phyloP scores from a whole-genome alignment of 768 basidiomycete genomes.

The Phylloporus sp. region DNA sequence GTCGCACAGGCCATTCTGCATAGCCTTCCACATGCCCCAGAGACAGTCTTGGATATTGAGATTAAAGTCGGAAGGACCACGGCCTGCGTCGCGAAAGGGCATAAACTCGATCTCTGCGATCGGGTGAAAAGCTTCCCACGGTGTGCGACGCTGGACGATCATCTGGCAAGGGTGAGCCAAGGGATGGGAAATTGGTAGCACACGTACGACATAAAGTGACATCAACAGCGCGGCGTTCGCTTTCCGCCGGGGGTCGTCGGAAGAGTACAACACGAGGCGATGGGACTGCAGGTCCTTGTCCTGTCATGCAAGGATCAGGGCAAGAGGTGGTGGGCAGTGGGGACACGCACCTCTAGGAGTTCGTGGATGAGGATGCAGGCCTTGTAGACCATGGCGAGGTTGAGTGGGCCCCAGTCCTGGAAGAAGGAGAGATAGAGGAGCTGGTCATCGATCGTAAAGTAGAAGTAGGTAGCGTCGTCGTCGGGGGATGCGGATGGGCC shows the following conservation, averaged over 20 bases:
- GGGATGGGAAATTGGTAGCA: slow-evolving; percentile 2
- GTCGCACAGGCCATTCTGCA: slow-evolving; percentile 90
- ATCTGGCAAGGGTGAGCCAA: slow-evolving; percentile 50
- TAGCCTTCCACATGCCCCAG: slow-evolving; percentile 85
- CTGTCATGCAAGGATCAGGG: slow-evolving; percentile 37
- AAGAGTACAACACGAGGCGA: slow-evolving; percentile 83
- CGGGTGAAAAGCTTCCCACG: slow-evolving; percentile 94
- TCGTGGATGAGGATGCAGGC: slow-evolving; percentile 90
- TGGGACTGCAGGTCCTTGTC: slow-evolving; percentile 71
- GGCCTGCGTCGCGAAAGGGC: slow-evolving; percentile 94
- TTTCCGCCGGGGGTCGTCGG: slow-evolving; percentile 79
- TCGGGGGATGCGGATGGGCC: slow-evolving; percentile 67
- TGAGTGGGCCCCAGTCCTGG: slow-evolving; percentile 91
- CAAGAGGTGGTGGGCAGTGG: slow-evolving; percentile 17
- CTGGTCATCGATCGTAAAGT: slow-evolving; percentile 91
- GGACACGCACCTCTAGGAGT: slow-evolving; percentile 65
- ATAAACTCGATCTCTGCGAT: slow-evolving; percentile 90
- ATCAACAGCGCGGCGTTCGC: slow-evolving; percentile 94
- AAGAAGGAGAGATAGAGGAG: slow-evolving; percentile 91
- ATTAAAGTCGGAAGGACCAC: slow-evolving; percentile 89
- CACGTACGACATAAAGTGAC: slow-evolving; percentile 84
- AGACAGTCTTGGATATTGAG: slow-evolving; percentile 90
- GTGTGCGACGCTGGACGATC: slow-evolving; percentile 85
- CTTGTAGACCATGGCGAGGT: slow-evolving; percentile 90
- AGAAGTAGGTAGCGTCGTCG: slow-evolving; percentile 76